phyloP scores from a whole-genome alignment of 306 rosid species.

The Lablab purpureus region DNA sequence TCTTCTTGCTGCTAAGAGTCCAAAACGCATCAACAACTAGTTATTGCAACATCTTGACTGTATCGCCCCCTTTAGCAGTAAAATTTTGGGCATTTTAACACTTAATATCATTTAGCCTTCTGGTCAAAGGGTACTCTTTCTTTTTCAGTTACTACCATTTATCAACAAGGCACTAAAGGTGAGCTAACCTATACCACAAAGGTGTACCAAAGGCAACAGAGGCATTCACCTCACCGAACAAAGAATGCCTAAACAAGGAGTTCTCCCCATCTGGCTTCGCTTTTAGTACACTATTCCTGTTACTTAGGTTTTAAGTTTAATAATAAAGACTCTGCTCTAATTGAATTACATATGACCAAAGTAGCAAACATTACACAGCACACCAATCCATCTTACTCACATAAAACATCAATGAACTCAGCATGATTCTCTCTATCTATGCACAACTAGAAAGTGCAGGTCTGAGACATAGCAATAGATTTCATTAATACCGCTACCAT shows the following conservation, averaged over 20 bases:
- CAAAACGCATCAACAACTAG: too few species aligned
- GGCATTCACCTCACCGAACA: background rate
- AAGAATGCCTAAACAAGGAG: background rate
- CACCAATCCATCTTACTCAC: background rate
- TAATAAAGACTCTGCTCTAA: background rate
- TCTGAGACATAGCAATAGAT: background rate
- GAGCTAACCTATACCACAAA: background rate
- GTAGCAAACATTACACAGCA: background rate
- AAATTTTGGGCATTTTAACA: too few species aligned
- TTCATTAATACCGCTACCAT: background rate
- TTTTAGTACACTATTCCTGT: constrained; percentile 1
- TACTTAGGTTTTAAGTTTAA: background rate
- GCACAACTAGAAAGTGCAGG: constrained; percentile 1
- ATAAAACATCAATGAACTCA: constrained; percentile 7
- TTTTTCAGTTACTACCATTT: too few species aligned
- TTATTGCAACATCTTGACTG: too few species aligned
- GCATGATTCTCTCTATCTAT: background rate
- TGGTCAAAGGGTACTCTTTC: too few species aligned
- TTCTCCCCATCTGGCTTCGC: background rate
- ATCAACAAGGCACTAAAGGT: background rate
- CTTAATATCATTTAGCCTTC: too few species aligned
- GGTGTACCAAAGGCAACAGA: background rate
- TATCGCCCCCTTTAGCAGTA: too few species aligned
- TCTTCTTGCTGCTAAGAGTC: background rate
- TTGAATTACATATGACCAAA: constrained; percentile 4